Percentiles rank a stretch among this genome's conserved stretches.
Conservation (phyloP, 208 protist species). For the Zelonia costaricensis region DNA sequence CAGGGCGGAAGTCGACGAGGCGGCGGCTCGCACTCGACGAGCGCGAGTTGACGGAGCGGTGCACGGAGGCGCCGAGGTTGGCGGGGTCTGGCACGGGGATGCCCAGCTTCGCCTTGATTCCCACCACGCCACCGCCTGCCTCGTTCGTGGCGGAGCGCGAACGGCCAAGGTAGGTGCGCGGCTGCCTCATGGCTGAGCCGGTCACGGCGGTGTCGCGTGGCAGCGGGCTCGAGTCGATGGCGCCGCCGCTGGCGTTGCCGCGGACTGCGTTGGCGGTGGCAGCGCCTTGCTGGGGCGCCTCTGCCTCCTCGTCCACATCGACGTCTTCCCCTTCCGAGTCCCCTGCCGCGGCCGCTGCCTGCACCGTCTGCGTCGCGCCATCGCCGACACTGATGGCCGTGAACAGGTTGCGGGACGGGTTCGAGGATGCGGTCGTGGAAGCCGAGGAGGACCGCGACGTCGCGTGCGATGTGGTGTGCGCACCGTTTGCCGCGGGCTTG, state of each 20-base stretch:
- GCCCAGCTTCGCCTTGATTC: neutral
- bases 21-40: slow-evolving; percentile 26
- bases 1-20: slow-evolving; percentile 17
- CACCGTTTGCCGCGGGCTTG: neutral
- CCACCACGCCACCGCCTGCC: neutral
- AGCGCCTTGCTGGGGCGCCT: no score
- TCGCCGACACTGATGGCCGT: slow-evolving; percentile 15
- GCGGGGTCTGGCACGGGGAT: slow-evolving; percentile 17
- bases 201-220: neutral
- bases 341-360: neutral
- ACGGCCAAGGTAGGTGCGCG: slow-evolving; percentile 7
- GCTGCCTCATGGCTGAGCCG: neutral
- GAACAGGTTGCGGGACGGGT: slow-evolving; percentile 13
- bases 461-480: slow-evolving; percentile 3
- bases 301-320: neutral
- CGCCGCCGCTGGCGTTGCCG: neutral
- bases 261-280: neutral
- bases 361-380: neutral
- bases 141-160: neutral
- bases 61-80: slow-evolving; percentile 17
- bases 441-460: slow-evolving; percentile 20
- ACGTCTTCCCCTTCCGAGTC: neutral
- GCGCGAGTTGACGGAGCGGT: slow-evolving; percentile 18
- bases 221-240: neutral
- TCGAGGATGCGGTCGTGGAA: no score